Base-by-base conservation (phyloP, 495 filamentous ascomycete genomes). In the Podospora bellae-mahoneyi region DNA sequence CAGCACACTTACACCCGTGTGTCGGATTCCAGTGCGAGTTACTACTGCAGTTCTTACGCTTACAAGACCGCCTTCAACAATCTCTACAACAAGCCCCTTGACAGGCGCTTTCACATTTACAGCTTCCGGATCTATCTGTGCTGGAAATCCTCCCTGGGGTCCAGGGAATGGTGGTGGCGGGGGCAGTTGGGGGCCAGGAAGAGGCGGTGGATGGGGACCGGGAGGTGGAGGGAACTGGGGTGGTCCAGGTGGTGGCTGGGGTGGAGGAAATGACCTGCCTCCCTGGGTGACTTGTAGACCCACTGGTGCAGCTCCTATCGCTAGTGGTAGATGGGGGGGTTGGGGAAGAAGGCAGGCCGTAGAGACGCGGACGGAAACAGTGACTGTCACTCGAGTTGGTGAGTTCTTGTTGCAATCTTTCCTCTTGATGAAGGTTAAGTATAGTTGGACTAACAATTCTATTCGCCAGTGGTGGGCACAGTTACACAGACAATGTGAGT, bases 61-160 rank as follows among this genome's bases (percentile, higher is more conserved):
- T 5, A 61, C 59, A 13, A 18, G 23, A 32, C 59, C 59, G 5
- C 59, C 23, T 32, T 18, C 59, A 6, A 7, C 26, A 4, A 61
- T 27, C 20, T 20, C 4, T 58, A 61, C 59, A n/a, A n/a, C 59
- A 13, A 7, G 5, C 2, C 16, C 56, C 18, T 13, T 58, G 27
- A 61, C 23, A 6, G 59, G 59, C 6, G 59, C 59, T n/a, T 61
- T 20, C 19, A 61, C 59, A 0, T 61, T 61, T 32, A 61, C 59
- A 6, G 18, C 13, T 4, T 61, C 59, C 23, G 59, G 59, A 18
- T 61, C 59, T 18, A 61, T 27, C 5, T 61, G 59, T 15, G 59
- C 16, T 18, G 59, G 59, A 2, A 61, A 32, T 61, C 59, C 59
- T 4, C 59, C 59, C 3, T 27, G 59, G 23, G 59, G 59, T 4